These are phyloP conservation scores for Penicillium roqueforti DNA, from an alignment of 495 filamentous ascomycete species.

Conservation along the genomic window DNA sequence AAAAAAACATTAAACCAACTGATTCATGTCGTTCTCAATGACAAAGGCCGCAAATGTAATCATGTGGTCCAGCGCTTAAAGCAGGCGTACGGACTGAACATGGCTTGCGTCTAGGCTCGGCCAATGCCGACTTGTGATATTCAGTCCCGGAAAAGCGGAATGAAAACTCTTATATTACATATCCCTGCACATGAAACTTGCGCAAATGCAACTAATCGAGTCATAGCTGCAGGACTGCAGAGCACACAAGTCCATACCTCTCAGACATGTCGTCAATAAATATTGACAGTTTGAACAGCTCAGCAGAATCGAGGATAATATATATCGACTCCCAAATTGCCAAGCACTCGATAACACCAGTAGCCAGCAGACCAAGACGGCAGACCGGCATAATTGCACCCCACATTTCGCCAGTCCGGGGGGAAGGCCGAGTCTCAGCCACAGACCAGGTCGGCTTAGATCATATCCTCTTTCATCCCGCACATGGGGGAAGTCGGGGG, in stretches of 20 bases:
- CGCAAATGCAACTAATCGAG: too few relatives aligned
- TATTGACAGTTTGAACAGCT: too few relatives aligned
- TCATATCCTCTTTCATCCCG: not conserved
- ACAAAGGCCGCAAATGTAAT: too few relatives aligned
- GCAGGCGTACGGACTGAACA: too few relatives aligned
- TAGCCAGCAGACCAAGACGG: not conserved
- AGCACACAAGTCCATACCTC: too few relatives aligned
- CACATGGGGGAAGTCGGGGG: not conserved
- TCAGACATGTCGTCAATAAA: too few relatives aligned
- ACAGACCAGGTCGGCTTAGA: not conserved
- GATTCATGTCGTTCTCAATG: too few relatives aligned
- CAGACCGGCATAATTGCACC: slow-evolving; percentile 2
- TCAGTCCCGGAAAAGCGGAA: not conserved
- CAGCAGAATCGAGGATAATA: not conserved
- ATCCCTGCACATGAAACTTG: too few relatives aligned
- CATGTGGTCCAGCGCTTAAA: too few relatives aligned
- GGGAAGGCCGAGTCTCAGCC: not conserved
- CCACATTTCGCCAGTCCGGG: slow-evolving; percentile 4
- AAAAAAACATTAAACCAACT: too few relatives aligned
- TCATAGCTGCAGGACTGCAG: too few relatives aligned
- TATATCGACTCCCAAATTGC: not conserved
- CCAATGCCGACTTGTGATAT: not conserved
- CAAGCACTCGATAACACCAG: not conserved
- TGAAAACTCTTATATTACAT: not conserved
- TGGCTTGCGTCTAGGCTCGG: not conserved